Evolutionary conservation across 2,329 filamentous ascomycete genomes (phyloP), one percentile per base, ranked within the genome.

Genomic region (Zymoseptoria pseudotritici): DNA sequence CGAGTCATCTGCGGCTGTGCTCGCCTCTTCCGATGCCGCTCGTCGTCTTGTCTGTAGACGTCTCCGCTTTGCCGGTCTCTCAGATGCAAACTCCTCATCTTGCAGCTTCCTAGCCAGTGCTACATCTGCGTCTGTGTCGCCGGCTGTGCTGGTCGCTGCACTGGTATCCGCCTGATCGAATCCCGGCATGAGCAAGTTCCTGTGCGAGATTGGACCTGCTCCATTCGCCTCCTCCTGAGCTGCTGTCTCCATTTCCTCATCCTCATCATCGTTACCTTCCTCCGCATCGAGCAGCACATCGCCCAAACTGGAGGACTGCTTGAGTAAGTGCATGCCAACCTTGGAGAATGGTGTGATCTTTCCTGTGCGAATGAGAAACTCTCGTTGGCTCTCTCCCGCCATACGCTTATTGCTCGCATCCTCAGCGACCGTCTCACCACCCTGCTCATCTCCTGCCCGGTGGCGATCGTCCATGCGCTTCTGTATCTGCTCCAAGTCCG

Each of bases 321-420:
- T 84, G 26, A 83, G 79, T 1, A 86, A 77, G n/a, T 83, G 80
- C 13, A 84, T 81, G 24, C 85, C 85, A 67, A 96, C 83, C 64
- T 87, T 89, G 7, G 91, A 89, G 70, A 99, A 99, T 0, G 94
- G 94, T 0, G 94, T 99, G 66, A 99, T 97, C 76, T 97, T 97
- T 62, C 94, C 94, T 0, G 93, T 99, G 26, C 94, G 86, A 54
- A 99, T 94, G 53, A 99, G 82, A 72, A 89, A 99, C 53, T 96
- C 92, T 55, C 92, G 85, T 62, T 90, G 86, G 22, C 84, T 91
- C 77, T 97, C 94, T 61, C 89, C 89, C 1, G 89, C 86, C 59
- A 93, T 76, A 57, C 84, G 85, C 60, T 82, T 80, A 56, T 82
- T 85, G 26, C 81, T 82, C 4, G 75, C 68, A 24, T 79, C 76